Evolutionary conservation across 805 yeast species (phyloP), one percentile per base, ranked within the genome.

Genomic region (Debaryomyces maramus): DNA sequence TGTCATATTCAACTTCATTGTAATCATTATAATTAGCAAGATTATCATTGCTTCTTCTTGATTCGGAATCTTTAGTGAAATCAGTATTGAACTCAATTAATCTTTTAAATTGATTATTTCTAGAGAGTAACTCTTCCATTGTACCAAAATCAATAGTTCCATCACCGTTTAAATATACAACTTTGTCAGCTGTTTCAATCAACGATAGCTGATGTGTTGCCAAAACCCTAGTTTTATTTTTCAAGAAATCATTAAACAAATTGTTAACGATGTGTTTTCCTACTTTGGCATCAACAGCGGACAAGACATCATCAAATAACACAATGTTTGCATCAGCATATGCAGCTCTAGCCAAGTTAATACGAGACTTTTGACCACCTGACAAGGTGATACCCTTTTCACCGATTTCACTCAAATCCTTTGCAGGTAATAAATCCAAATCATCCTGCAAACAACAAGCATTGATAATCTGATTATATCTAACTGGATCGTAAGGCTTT

Each of bases 61-160:
- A 24, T 24, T 24, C 60, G 39, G 69, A 47, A 13, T 35, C 38
- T 59, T 58, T 43, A 11, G 42, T 42, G 13, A 41, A 38, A 10
- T 57, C 62, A 23, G 49, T 41, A 41, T 72, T 63, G 49, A 62
- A 78, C 31, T 75, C 72, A 64, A 82, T 69, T 50, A 83, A 65
- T 10, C 72, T 67, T 15, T 61, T 62, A 52, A 86, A 82, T 6
- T 68, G 72, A 3, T 51, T 36, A 46, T 76, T 81, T 41, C 63
- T 53, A 5, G 30, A 35, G 14, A 44, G 45, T 40, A 70, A 60
- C 38, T 67, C 66, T 4, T 52, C 44, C 16, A 58, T 47, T 1
- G 62, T 51, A n/a, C 73, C 73, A 26, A 59, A 61, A 40, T 70
- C 73, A 34, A 63, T 57, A 3, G 67, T 44, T 5, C 75, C 74